Evolutionary conservation across 148 eudicot species (phyloP), one percentile per base, ranked within the genome.

Genomic region (Hydrangea macrophylla): DNA sequence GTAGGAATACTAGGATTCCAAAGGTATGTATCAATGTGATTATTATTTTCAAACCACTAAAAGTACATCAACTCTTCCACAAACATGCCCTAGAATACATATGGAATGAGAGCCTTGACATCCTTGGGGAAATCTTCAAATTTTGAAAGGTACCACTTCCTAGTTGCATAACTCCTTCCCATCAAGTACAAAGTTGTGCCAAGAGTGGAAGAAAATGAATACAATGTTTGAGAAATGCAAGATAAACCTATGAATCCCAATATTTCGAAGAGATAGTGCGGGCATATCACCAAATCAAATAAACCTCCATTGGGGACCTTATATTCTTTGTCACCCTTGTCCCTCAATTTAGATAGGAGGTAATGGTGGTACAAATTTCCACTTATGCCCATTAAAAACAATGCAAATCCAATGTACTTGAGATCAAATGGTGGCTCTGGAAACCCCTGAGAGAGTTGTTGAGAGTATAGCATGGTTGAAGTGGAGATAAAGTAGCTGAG

Each of bases 121-220:
- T 82, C 60, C 33, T 60, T 64, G 7, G 86, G 87, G 27, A 88
- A 88, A 58, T 84, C 81, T 69, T 84, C 95, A 63, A 88, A 86
- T 64, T 88, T 88, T 33, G 87, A 80, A 55, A 67, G 12, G 73
- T 88, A 86, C 95, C 95, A 89, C 36, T 77, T 62, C 64, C 86
- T 80, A 18, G 90, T 86, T 36, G 81, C 88, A 50, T 72, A 70
- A 71, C 95, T 89, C 74, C 95, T 73, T 13, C 90, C 95, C 60
- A 75, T 37, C 84, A 75, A 58, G 42, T 48, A 31, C n/a, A 55
- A 9, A 10, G 60, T 51, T 36, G 73, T 32, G 23, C 86, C 86
- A 9, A 71, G 26, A 6, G 81, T 68, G 58, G 67, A 80, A 17
- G 76, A 58, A 0, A 87, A 61, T 3, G 85, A 44, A 68, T 78